phyloP scores from a whole-genome alignment of 2,329 filamentous ascomycete species.

The Apiospora hydei region DNA sequence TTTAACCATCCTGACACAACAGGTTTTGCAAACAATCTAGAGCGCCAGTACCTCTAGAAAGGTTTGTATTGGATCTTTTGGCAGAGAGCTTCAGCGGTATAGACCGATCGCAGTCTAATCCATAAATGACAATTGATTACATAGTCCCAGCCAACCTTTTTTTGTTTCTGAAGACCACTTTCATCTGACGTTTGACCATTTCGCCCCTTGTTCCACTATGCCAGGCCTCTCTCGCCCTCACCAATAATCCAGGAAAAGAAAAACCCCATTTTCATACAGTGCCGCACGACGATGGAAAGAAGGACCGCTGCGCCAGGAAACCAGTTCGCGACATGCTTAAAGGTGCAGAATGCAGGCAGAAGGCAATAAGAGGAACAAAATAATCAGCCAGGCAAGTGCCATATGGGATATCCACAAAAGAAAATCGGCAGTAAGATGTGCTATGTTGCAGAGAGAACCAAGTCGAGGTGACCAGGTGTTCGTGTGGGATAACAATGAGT shows the following conservation, averaged over 20 bases:
- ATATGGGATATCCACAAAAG: slow-evolving; percentile 24
- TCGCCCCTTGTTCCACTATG: slow-evolving; percentile 4
- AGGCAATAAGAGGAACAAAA: slow-evolving; percentile 6
- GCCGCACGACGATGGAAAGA: slow-evolving; percentile 3
- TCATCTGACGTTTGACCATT: slow-evolving; percentile 6
- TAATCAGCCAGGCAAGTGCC: slow-evolving; percentile 8
- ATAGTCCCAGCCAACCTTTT: slow-evolving; percentile 6
- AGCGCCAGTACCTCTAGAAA: neutral
- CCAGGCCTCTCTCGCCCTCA: neutral
- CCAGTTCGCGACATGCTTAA: slow-evolving; percentile 16
- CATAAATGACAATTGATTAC: slow-evolving; percentile 17
- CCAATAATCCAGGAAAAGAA: slow-evolving; percentile 19
- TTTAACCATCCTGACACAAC: neutral
- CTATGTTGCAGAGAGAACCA: slow-evolving; percentile 14
- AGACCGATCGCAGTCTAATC: slow-evolving; percentile 14
- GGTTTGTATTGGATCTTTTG: slow-evolving; percentile 7
- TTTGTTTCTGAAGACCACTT: slow-evolving; percentile 10
- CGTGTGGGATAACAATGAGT: slow-evolving; percentile 15
- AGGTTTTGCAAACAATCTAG: slow-evolving; percentile 18
- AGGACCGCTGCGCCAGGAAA: slow-evolving; percentile 22
- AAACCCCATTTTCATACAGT: slow-evolving; percentile 17
- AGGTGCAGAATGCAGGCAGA: slow-evolving; percentile 15
- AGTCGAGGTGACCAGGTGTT: neutral
- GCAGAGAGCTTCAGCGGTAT: neutral
- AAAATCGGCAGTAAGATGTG: slow-evolving; percentile 6